Base-by-base conservation (phyloP, 768 basidiomycete genomes). In the Cystofilobasidium capitatum region DNA sequence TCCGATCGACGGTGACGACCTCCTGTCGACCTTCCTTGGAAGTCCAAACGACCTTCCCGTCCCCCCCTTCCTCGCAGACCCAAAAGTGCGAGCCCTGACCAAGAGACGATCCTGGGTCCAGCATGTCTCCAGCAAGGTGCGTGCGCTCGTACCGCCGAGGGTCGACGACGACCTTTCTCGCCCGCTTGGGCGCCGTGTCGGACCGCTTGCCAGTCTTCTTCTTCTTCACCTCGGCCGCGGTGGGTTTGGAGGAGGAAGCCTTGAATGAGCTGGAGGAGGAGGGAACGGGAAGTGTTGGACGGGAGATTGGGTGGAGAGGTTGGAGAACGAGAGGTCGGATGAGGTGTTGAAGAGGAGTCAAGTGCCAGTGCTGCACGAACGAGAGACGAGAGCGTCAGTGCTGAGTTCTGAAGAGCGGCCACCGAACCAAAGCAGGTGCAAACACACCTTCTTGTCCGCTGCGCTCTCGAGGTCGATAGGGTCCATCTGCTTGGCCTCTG, bases 261-360 rank as follows among this genome's bases (percentile, higher is more conserved):
- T 59, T 39, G 33, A 47, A 44, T 22, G 26, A 54, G 37, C 36
- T 1, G 47, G 55, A 36, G 55, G 63, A 55, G 42, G 64, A 26
- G 4, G 55, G 62, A 13, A 60, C 55, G 22, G 63, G 58, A 31
- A 69, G 62, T 4, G 62, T 54, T 13, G 68, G 68, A 16, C 40
- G 17, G 1, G 68, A 62, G n/a, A 69, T 42, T 7, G 68, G 68
- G 22, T 69, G 62, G 5, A 54, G 35, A 12, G 68, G 68, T 29
- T 49, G 57, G 42, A 69, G 35, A 24, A 58, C 44, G 31, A 69
- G 17, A 20, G 68, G 68, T 33, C 63, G 68, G 58, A 69, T 64
- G n/a, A 69, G 63, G 40, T 69, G 68, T 44, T 59, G 36, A 22
- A 69, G 68, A 10, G 68, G 68, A n/a, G 68, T 69, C 20, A 69